A percentile compares a stretch with the other conserved stretches of the same genome.
These are phyloP conservation scores for Dimocarpus longan DNA, from an alignment of 345 rosid species.

Conservation along the genomic window DNA sequence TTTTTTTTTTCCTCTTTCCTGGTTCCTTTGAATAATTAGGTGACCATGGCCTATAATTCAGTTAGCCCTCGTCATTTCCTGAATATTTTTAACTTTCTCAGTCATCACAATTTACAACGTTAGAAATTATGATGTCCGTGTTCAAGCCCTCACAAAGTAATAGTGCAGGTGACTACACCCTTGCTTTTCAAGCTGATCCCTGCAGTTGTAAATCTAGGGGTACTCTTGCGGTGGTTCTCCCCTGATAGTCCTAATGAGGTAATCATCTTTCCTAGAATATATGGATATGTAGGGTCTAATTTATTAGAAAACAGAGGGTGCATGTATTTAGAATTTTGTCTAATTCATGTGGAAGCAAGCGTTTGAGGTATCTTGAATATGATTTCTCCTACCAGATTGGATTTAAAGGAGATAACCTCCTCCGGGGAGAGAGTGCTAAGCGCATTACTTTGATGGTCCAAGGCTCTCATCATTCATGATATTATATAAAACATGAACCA, in stretches of 20 bases:
- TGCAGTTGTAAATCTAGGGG: constrained; percentile 87
- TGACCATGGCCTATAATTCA: no score
- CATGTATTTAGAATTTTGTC: constrained; percentile 14
- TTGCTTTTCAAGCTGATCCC: constrained; percentile 97
- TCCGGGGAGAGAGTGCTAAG: constrained; percentile 87
- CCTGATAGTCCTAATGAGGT: constrained; percentile 80
- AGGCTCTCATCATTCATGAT: constrained; percentile 87
- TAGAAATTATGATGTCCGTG: neutral
- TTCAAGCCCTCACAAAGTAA: constrained; percentile 1
- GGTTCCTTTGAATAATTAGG: no score
- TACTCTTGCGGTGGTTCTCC: constrained; percentile 86
- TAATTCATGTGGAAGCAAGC: constrained; percentile 20
- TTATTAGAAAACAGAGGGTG: neutral
- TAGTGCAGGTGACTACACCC: constrained; percentile 85
- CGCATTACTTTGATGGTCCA: constrained; percentile 79
- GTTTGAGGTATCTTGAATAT: constrained; percentile 34
- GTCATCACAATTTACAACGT: neutral
- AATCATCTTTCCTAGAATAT: constrained; percentile 22
- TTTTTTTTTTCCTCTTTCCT: no score
- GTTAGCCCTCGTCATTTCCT: neutral
- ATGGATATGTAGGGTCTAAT: neutral
- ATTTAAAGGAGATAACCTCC: constrained; percentile 72
- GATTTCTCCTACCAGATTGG: constrained; percentile 68
- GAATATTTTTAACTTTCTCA: neutral
- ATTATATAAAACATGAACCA: constrained; percentile 55